Evolutionary conservation across 345 rosid species (phyloP).

Genomic region (Eucalyptus tenuipes): DNA sequence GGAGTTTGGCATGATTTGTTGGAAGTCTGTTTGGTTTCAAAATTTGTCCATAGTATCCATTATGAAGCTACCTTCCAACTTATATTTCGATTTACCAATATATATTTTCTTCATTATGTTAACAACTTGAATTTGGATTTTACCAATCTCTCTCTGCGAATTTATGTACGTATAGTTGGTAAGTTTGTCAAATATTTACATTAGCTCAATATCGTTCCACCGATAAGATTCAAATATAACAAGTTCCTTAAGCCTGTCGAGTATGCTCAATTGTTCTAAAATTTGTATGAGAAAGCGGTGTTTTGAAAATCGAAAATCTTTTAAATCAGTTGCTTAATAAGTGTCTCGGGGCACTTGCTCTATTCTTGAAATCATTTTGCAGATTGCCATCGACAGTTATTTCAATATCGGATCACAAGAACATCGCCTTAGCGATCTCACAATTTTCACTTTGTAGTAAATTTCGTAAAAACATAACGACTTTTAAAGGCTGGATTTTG

Average conservation of each 20-base stretch:
- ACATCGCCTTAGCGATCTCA: neutral
- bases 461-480: neutral
- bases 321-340: neutral
- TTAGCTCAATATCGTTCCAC: neutral
- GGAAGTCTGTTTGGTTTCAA: neutral
- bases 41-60: neutral
- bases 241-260: neutral
- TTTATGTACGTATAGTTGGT: neutral
- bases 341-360: neutral
- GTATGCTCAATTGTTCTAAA: neutral
- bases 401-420: too few relatives aligned
- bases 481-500: neutral
- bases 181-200: neutral
- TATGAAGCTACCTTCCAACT: neutral
- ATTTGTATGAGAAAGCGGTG: neutral
- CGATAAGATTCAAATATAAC: neutral
- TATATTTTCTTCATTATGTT: neutral
- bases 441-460: neutral
- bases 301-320: neutral
- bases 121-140: neutral
- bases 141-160: neutral
- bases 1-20: neutral
- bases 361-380: neutral
- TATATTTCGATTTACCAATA: neutral
- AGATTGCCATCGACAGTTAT: neutral